Evolutionary conservation across 306 rosid species (phyloP).

Genomic region (Inga laurina): DNA sequence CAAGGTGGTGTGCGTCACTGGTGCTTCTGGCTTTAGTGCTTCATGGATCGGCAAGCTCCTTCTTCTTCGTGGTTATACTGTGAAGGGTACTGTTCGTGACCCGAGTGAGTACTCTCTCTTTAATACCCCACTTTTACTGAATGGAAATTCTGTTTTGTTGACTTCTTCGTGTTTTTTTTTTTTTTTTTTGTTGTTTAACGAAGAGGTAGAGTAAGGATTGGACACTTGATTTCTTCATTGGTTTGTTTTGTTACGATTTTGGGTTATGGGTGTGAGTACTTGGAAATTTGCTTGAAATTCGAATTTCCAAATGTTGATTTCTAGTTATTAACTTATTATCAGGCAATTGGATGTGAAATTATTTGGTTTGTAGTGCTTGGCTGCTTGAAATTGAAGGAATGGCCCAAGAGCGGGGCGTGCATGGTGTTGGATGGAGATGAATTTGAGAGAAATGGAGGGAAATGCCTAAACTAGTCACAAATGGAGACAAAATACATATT

Average conservation of each 20-base stretch:
- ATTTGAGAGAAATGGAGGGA: neutral
- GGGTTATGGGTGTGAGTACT: neutral
- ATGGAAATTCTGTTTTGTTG: neutral
- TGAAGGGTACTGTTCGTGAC: neutral
- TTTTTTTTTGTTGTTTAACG: too few species aligned
- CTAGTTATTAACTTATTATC: neutral
- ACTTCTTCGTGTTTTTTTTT: neutral
- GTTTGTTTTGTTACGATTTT: neutral
- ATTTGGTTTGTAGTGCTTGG: neutral
- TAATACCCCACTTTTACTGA: neutral
- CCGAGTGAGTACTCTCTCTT: neutral
- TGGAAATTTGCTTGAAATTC: neutral
- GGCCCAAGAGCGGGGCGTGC: neutral
- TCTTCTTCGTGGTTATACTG: constrained; percentile 44
- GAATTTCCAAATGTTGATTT: neutral
- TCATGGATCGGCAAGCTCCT: constrained; percentile 60
- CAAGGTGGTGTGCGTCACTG: neutral
- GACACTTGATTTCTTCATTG: neutral
- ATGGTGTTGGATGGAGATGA: neutral
- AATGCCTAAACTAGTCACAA: neutral
- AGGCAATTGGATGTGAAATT: neutral
- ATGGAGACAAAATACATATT: too few species aligned
- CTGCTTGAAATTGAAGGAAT: neutral
- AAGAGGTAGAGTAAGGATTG: neutral
- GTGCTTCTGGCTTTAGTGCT: constrained; percentile 33